Percentiles rank a stretch among this genome's conserved stretches.
Conservation (phyloP, 1,284 basidiomycete species). For the Pseudozyma tsukubaensis region DNA sequence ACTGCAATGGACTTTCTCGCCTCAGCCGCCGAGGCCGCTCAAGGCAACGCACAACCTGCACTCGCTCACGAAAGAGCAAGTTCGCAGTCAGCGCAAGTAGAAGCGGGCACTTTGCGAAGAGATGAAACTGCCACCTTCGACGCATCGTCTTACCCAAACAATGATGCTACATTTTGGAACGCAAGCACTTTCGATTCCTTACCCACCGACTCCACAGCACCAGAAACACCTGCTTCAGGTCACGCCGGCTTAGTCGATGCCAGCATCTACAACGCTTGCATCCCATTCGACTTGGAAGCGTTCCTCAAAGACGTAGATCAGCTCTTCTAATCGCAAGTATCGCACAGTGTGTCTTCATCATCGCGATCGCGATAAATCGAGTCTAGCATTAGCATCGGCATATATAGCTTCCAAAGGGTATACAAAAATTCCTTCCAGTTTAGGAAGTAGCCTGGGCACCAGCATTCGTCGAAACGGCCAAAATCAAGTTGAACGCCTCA, state of each 20-base stretch:
- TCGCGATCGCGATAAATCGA: too few species aligned
- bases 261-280: constrained; percentile 13
- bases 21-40: constrained; percentile 17
- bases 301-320: constrained; percentile 41
- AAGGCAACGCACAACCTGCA: not conserved
- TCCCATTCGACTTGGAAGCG: constrained; percentile 35
- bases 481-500: constrained; percentile 65
- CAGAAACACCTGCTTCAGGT: constrained; percentile 1
- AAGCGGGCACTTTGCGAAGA: not conserved
- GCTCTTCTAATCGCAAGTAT: constrained; percentile 12
- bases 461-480: constrained; percentile 58
- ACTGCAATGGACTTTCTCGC: constrained; percentile 25
- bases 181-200: not conserved
- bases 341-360: too few species aligned
- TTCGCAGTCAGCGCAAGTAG: not conserved
- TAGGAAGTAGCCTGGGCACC: constrained; percentile 11
- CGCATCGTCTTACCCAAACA: not conserved
- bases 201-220: not conserved
- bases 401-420: constrained; percentile 3
- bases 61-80: not conserved
- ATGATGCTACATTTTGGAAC: not conserved
- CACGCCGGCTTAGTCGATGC: constrained; percentile 1
- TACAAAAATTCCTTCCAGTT: not conserved
- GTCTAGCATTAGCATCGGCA: not conserved
- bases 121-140: not conserved